Evolutionary conservation across 192 early-diverging fungal genomes (phyloP).

Genomic region (Entomortierella beljakovae): DNA sequence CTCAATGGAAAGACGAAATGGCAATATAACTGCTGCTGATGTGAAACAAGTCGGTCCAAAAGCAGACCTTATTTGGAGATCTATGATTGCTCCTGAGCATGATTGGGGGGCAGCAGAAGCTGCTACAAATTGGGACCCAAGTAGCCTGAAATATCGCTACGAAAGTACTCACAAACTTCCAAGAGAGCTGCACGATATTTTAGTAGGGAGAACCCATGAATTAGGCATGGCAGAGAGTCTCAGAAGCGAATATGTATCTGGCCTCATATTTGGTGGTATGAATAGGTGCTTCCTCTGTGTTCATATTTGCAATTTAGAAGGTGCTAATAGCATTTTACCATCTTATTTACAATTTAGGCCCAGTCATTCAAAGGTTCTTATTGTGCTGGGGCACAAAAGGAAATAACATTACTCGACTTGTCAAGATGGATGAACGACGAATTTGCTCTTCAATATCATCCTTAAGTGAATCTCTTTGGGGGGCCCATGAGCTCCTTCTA

Average conservation of each 20-base stretch:
- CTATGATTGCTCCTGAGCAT: constrained; percentile 20
- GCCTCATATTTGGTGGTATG: background rate
- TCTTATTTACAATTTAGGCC: background rate
- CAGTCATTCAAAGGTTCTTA: background rate
- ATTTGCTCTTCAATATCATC: background rate
- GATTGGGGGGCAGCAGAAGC: constrained; percentile 30
- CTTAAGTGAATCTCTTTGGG: background rate
- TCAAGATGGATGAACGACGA: background rate
- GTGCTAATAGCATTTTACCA: background rate
- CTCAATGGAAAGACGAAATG: constrained; percentile 29
- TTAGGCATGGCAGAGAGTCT: background rate
- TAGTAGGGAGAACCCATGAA: background rate
- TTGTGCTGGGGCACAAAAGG: background rate
- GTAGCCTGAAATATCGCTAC: background rate
- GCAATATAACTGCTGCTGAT: constrained; percentile 6
- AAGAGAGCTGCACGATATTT: background rate
- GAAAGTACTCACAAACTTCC: background rate
- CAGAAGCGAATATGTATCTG: background rate
- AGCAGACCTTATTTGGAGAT: constrained; percentile 24
- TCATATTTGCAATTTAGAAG: background rate
- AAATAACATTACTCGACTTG: background rate
- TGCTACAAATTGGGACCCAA: constrained; percentile 21
- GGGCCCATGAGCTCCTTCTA: background rate
- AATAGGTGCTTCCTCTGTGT: background rate
- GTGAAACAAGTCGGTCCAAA: constrained; percentile 20